A percentile compares a stretch with the other conserved stretches of the same genome.
phyloP scores from a whole-genome alignment of 306 rosid species.

The Fagus sylvatica region DNA sequence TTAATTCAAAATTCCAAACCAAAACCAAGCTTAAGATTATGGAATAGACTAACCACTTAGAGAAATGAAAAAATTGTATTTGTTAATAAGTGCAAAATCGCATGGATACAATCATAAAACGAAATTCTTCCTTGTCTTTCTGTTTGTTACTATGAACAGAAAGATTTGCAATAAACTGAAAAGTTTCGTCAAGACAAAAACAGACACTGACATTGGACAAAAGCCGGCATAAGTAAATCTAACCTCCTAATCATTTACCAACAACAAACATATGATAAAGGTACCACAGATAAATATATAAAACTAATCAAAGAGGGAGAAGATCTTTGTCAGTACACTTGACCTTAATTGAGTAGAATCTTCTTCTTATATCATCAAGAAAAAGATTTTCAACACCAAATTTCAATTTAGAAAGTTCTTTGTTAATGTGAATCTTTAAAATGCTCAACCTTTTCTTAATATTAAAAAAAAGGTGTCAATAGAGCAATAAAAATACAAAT shows the following conservation, averaged over 20 bases:
- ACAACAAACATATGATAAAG: background rate
- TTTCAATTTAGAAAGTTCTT: background rate
- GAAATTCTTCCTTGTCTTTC: no score
- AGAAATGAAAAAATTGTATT: no score
- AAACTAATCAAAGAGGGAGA: background rate
- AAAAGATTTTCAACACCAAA: background rate
- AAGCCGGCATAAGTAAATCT: slow-evolving; percentile 8
- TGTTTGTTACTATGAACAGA: background rate
- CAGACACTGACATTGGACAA: background rate
- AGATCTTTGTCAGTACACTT: background rate
- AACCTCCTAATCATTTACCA: background rate
- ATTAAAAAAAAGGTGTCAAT: no score
- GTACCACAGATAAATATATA: background rate
- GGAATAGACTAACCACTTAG: no score
- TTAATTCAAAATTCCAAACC: background rate
- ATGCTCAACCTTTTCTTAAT: no score
- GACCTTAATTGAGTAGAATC: background rate
- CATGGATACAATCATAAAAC: no score
- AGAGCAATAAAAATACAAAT: no score
- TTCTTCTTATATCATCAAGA: background rate
- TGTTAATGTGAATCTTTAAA: background rate
- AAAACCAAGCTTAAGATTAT: no score
- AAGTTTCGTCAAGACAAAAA: background rate
- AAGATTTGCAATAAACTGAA: background rate
- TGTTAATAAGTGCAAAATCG: no score